Base-by-base conservation (phyloP, 2,329 filamentous ascomycete genomes). In the Fusarium caatingaense region DNA sequence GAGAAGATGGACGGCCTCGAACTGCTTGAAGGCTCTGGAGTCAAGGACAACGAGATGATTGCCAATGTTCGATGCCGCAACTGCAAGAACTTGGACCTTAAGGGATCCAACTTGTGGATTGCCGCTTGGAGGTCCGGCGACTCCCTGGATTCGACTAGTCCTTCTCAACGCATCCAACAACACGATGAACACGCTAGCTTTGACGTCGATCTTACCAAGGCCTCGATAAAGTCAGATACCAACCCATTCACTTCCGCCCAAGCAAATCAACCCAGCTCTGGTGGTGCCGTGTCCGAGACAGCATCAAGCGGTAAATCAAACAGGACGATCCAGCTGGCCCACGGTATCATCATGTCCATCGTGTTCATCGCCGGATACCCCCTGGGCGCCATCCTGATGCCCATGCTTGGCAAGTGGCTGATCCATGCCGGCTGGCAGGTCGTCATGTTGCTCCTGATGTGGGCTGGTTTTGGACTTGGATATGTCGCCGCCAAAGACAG, bases 331-430 rank as follows among this genome's bases (percentile, higher is more conserved):
- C 49, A 83, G 18, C 74, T 82, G 8, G 77, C 84, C 0, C 88
- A 91, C 66, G 89, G 88, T 50, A 81, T 89, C 69, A 79, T 91
- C 72, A 89, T 91, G 88, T 83, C 84, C 27, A 74, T 90, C 47
- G 85, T 86, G 20, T 88, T 90, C 68, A 83, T 87, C 6, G 72
- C 87, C 15, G 78, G 89, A 23, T 91, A 89, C 68, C 89, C 89
- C 1, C 69, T 90, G 5, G 89, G 88, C 8, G 83, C 89, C 11
- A 79, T 88, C 6, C 75, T 89, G 42, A 90, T 91, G 85, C 87
- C 88, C 5, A 66, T 90, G 6, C 66, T 89, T 9, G 84, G 86
- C 46, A 86, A 82, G 48, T 90, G 85, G 85, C 75, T 84, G 55
- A 69, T 88, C n/a, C 89, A 92, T 72, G 87, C 83, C 9, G 78